Conservation (phyloP, 768 basidiomycete species). For the Termitomyces sp. region DNA sequence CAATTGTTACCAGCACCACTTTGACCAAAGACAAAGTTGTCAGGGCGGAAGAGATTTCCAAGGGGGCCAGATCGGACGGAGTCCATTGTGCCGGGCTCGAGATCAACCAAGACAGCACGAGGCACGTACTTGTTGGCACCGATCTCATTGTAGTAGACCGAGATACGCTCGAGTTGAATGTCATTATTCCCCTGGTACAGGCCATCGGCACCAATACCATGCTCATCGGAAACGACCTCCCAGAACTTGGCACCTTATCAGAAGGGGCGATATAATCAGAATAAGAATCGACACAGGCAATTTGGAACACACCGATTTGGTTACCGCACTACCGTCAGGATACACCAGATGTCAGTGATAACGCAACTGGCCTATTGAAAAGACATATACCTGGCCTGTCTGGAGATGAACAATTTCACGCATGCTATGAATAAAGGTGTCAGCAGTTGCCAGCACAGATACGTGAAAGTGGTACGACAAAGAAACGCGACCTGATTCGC, state of each 20-base stretch:
- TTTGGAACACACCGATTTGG: conserved; percentile 80
- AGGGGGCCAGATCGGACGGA: conserved; percentile 87
- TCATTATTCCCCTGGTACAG: conserved; percentile 90
- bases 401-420: conserved; percentile 99
- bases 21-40: conserved; percentile 98
- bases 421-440: conserved; percentile 57
- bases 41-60: conserved; percentile 90
- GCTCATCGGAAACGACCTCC: conserved; percentile 98
- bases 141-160: conserved; percentile 97
- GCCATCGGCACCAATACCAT: conserved; percentile 92
- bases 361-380: not conserved
- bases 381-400: conserved; percentile 81
- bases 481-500: conserved; percentile 30
- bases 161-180: conserved; percentile 95
- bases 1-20: conserved; percentile 99
- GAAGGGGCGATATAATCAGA: conserved; percentile 14
- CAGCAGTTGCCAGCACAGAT: conserved; percentile 18
- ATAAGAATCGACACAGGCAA: conserved; percentile 14
- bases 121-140: conserved; percentile 97
- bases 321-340: conserved; percentile 77
- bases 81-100: conserved; percentile 97
- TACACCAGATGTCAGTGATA: conserved; percentile 22
- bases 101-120: conserved; percentile 93
- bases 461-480: conserved; percentile 42
- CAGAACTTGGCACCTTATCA: conserved; percentile 85